Evolutionary conservation across 371 early-diverging fungal species (phyloP).

Genomic region (Mortierella sp.): DNA sequence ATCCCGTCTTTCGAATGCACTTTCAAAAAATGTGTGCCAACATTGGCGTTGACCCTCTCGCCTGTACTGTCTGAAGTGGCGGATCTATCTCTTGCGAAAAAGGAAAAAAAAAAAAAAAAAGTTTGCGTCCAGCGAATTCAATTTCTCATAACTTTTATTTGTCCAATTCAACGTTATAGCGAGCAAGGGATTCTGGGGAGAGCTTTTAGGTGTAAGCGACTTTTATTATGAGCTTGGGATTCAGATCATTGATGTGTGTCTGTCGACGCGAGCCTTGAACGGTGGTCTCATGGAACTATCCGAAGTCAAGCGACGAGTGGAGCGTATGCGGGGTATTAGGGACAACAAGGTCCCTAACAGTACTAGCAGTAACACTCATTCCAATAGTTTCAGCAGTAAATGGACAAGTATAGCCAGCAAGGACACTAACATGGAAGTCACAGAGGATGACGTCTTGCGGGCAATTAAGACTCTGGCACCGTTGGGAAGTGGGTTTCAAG

Average conservation of each 20-base stretch:
- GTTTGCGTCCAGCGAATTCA: no score
- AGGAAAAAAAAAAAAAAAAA: no score
- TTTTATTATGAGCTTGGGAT: constrained; percentile 97
- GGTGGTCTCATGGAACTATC: constrained; percentile 92
- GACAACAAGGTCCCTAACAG: constrained; percentile 45
- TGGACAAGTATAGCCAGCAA: constrained; percentile 29
- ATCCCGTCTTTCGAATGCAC: constrained; percentile 90
- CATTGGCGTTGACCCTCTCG: constrained; percentile 96
- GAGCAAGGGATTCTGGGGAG: constrained; percentile 96
- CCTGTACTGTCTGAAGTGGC: constrained; percentile 67
- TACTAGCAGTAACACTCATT: constrained; percentile 29
- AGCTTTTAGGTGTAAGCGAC: constrained; percentile 95
- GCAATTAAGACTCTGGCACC: constrained; percentile 89
- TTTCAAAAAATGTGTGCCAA: constrained; percentile 95
- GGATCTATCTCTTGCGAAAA: not conserved
- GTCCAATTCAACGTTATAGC: constrained; percentile 62
- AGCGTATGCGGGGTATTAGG: constrained; percentile 67
- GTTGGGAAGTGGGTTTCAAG: constrained; percentile 87
- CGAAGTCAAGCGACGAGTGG: constrained; percentile 80
- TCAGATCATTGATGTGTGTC: constrained; percentile 91
- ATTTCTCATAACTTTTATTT: not conserved
- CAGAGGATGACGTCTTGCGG: constrained; percentile 86
- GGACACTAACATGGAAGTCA: constrained; percentile 51
- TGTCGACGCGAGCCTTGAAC: constrained; percentile 84
- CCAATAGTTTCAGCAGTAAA: constrained; percentile 56